Conservation (phyloP, 768 basidiomycete species). For the Suillus variegatus region DNA sequence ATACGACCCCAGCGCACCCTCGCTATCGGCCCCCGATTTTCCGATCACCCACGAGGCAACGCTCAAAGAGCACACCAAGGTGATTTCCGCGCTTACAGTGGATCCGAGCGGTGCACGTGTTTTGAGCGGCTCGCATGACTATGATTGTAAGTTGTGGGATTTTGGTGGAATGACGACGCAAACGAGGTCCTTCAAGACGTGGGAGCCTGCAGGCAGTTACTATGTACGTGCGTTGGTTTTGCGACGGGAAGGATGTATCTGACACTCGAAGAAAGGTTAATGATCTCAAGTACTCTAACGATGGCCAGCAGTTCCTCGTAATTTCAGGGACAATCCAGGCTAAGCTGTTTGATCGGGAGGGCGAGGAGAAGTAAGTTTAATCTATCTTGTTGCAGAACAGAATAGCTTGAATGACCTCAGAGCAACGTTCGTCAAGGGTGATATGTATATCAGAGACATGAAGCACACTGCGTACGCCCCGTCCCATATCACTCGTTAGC, state of each 20-base stretch:
- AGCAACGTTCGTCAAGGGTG: slow-evolving; percentile 87
- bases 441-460: slow-evolving; percentile 98
- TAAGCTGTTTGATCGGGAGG: slow-evolving; percentile 89
- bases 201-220: slow-evolving; percentile 93
- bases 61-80: slow-evolving; percentile 95
- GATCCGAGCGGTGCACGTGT: slow-evolving; percentile 95
- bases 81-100: slow-evolving; percentile 87
- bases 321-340: slow-evolving; percentile 88
- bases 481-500: slow-evolving; percentile 9
- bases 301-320: slow-evolving; percentile 83
- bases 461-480: slow-evolving; percentile 89
- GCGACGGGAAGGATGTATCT: background rate
- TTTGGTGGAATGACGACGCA: slow-evolving; percentile 95
- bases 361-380: slow-evolving; percentile 81
- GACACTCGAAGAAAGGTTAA: slow-evolving; percentile 60
- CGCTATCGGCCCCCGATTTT: slow-evolving; percentile 54
- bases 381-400: slow-evolving; percentile 22
- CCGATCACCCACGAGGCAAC: slow-evolving; percentile 90
- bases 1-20: slow-evolving; percentile 49
- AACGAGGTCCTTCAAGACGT: slow-evolving; percentile 94
- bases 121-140: slow-evolving; percentile 92
- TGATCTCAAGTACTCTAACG: slow-evolving; percentile 86
- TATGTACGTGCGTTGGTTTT: slow-evolving; percentile 52
- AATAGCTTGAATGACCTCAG: slow-evolving; percentile 58
- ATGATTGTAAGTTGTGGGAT: slow-evolving; percentile 98